These are phyloP conservation scores for Hymenoscyphus salicellus DNA, from an alignment of 2,329 filamentous ascomycete genomes.

Conservation along the genomic window DNA sequence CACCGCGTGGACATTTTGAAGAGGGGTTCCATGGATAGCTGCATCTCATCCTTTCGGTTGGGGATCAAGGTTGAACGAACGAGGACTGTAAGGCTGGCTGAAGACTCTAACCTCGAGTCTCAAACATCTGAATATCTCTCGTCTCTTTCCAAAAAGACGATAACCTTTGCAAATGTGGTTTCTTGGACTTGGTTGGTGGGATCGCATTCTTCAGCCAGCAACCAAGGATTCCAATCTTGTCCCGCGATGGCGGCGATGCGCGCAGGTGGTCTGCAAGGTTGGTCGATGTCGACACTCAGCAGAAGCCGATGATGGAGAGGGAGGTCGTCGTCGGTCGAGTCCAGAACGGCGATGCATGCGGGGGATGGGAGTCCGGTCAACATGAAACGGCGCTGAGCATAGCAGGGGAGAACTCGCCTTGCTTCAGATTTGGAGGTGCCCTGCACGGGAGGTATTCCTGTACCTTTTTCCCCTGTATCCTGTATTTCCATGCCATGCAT, in stretches of 20 bases:
- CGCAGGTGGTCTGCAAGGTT: background rate
- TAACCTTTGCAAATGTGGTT: background rate
- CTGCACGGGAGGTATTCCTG: background rate
- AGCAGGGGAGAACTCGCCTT: slow-evolving; percentile 22
- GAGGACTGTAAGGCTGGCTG: background rate
- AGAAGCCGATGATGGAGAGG: slow-evolving; percentile 3
- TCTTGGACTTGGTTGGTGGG: background rate
- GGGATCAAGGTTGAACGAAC: background rate
- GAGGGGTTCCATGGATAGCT: background rate
- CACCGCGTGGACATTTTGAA: background rate
- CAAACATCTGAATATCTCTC: no score
- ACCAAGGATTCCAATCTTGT: background rate
- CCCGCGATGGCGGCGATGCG: slow-evolving; percentile 1
- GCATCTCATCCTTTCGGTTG: background rate
- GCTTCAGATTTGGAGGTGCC: slow-evolving; percentile 19
- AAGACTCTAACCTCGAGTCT: background rate
- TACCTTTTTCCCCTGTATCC: background rate
- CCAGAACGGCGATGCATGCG: slow-evolving; percentile 4
- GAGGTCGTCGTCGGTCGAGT: background rate
- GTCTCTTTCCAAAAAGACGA: background rate
- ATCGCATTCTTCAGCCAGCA: background rate
- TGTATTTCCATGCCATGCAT: background rate
- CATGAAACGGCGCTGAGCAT: slow-evolving; percentile 29
- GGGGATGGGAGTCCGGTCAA: slow-evolving; percentile 12
- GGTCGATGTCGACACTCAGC: background rate